Percentiles rank a stretch among this genome's conserved stretches.
These are phyloP conservation scores for Gossypium thurberi DNA, from an alignment of 345 rosid genomes.

Conservation along the genomic window DNA sequence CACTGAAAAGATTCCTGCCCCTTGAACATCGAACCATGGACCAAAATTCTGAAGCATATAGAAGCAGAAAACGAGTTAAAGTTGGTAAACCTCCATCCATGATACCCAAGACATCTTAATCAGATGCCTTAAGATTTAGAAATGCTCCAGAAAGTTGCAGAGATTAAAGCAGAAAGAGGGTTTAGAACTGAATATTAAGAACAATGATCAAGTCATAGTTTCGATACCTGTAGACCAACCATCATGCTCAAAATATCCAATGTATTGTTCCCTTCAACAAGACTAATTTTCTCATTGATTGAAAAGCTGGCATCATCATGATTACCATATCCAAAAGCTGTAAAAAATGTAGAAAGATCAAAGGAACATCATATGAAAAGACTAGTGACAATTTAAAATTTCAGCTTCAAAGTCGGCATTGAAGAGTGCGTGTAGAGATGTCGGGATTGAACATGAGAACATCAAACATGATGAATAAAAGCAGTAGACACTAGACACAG, in stretches of 20 bases:
- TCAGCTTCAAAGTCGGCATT: background rate
- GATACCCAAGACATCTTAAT: background rate
- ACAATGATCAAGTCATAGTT: background rate
- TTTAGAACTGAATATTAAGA: background rate
- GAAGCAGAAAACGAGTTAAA: background rate
- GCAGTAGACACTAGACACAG: background rate
- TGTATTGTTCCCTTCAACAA: constrained; percentile 42
- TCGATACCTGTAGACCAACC: constrained; percentile 49
- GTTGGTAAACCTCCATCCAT: background rate
- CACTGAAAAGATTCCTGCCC: constrained; percentile 44
- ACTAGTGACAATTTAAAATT: background rate
- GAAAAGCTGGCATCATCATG: constrained; percentile 46
- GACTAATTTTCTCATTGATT: constrained; percentile 30
- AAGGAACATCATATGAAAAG: background rate
- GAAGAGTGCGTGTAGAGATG: background rate
- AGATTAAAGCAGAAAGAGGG: background rate
- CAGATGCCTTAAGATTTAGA: background rate
- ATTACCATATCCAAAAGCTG: constrained; percentile 52
- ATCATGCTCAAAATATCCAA: constrained; percentile 56
- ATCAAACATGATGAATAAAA: constrained; percentile 2
- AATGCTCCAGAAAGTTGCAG: background rate
- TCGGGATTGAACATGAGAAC: background rate
- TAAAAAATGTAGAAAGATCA: background rate
- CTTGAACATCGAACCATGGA: constrained; percentile 56
- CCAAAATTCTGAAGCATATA: constrained; percentile 43